Evolutionary conservation across 116 monocot genomes (phyloP).

Genomic region (Papilionanthe hybrid): DNA sequence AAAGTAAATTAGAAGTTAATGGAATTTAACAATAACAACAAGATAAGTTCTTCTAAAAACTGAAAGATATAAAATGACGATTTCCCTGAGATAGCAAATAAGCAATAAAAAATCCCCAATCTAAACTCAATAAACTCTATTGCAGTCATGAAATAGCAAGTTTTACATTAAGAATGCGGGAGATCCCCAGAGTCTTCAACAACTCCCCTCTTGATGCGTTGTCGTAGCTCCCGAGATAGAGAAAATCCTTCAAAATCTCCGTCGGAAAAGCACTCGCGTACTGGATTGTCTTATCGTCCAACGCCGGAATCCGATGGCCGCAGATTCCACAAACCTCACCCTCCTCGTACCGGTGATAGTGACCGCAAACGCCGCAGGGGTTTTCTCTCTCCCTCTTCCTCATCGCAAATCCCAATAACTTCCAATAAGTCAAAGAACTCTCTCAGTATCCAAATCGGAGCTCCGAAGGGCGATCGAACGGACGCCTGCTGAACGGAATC

Average conservation of each 20-base stretch:
- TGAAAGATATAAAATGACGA: not conserved
- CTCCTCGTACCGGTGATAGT: constrained; percentile 89
- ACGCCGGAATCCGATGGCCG: constrained; percentile 58
- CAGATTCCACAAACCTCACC: constrained; percentile 92
- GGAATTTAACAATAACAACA: not conserved
- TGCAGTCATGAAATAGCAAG: not conserved
- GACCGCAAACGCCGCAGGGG: constrained; percentile 88
- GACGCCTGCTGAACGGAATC: not conserved
- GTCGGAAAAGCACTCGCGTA: constrained; percentile 67
- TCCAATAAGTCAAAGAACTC: no score
- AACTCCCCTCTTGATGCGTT: constrained; percentile 88
- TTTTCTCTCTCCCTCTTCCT: constrained; percentile 97
- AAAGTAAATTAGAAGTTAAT: not conserved
- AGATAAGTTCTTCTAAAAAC: not conserved
- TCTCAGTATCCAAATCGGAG: not conserved
- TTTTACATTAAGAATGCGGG: constrained; percentile 81
- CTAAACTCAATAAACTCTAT: not conserved
- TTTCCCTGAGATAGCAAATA: not conserved
- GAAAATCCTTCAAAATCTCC: constrained; percentile 74
- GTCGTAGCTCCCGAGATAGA: constrained; percentile 91
- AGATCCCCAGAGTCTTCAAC: constrained; percentile 80
- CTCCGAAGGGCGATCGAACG: not conserved
- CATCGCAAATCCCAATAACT: constrained; percentile 26
- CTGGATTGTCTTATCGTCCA: constrained; percentile 18
- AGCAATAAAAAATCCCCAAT: not conserved